phyloP scores from a whole-genome alignment of 495 filamentous ascomycete genomes.

The Hypoxylon trugodes region DNA sequence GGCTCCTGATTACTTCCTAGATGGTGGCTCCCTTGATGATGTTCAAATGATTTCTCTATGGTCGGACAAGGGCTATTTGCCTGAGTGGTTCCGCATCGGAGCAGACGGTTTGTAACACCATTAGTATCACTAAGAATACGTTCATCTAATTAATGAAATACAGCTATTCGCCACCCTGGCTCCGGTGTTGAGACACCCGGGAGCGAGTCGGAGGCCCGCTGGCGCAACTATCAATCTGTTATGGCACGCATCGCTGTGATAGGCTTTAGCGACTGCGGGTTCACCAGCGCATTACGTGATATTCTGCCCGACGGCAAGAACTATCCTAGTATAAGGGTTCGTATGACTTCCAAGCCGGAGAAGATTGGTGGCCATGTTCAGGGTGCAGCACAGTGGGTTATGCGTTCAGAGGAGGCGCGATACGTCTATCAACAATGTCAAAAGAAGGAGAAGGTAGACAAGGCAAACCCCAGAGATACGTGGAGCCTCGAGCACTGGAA shows the following conservation, averaged over 20 bases:
- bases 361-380: constrained; percentile 20
- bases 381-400: constrained; percentile 21
- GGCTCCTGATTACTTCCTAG: constrained; percentile 15
- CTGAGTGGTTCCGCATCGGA: constrained; percentile 18
- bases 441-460: constrained; percentile 20
- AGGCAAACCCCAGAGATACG: constrained; percentile 22
- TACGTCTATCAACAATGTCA: constrained; percentile 26
- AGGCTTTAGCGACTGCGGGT: constrained; percentile 24
- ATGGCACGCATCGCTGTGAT: constrained; percentile 22
- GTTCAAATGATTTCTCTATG: constrained; percentile 18
- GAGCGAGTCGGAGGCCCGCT: constrained; percentile 21
- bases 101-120: constrained; percentile 19
- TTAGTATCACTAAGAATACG: neutral
- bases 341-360: constrained; percentile 4
- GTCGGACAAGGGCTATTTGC: constrained; percentile 10
- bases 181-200: constrained; percentile 19
- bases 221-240: constrained; percentile 29
- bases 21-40: neutral
- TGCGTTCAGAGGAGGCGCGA: constrained; percentile 22
- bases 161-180: constrained; percentile 19
- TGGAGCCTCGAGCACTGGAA: constrained; percentile 27
- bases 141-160: constrained; percentile 2
- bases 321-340: constrained; percentile 17
- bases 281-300: constrained; percentile 23
- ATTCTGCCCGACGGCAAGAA: constrained; percentile 22